These are phyloP conservation scores for Citrus medica DNA, from an alignment of 345 rosid species.

Conservation along the genomic window DNA sequence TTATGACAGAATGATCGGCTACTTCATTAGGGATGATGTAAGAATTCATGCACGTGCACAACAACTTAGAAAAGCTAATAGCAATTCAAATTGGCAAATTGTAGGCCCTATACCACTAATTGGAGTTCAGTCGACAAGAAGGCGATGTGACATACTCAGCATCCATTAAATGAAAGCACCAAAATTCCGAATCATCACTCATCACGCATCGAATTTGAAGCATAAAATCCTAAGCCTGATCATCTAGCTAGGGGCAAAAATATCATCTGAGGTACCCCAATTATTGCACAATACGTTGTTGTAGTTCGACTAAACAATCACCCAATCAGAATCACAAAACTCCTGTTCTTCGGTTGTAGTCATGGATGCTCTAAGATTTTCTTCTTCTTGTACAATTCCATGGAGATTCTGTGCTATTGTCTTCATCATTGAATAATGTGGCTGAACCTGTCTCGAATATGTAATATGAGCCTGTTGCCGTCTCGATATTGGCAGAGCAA, in stretches of 20 bases:
- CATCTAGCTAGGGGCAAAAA: neutral
- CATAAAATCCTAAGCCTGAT: neutral
- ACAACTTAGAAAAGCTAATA: too few relatives aligned
- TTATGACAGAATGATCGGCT: neutral
- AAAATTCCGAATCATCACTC: neutral
- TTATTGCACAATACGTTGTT: neutral
- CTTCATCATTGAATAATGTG: neutral
- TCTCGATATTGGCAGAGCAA: neutral
- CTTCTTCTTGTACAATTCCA: neutral
- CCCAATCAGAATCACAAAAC: slow-evolving; percentile 30
- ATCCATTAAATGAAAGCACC: too few relatives aligned
- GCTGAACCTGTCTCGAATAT: neutral
- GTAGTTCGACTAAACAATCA: slow-evolving; percentile 16
- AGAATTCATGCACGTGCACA: neutral
- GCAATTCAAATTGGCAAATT: neutral
- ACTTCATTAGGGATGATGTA: neutral
- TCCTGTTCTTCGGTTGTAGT: slow-evolving; percentile 1
- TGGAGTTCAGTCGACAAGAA: neutral
- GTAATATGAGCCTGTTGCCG: slow-evolving; percentile 2
- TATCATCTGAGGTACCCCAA: neutral
- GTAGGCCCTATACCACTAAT: neutral
- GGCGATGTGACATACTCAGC: neutral
- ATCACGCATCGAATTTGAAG: neutral
- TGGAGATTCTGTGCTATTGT: neutral
- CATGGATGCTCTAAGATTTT: neutral